Evolutionary conservation across 768 basidiomycete species (phyloP), one percentile per base, ranked within the genome.

Genomic region (Lenzites betulinus): DNA sequence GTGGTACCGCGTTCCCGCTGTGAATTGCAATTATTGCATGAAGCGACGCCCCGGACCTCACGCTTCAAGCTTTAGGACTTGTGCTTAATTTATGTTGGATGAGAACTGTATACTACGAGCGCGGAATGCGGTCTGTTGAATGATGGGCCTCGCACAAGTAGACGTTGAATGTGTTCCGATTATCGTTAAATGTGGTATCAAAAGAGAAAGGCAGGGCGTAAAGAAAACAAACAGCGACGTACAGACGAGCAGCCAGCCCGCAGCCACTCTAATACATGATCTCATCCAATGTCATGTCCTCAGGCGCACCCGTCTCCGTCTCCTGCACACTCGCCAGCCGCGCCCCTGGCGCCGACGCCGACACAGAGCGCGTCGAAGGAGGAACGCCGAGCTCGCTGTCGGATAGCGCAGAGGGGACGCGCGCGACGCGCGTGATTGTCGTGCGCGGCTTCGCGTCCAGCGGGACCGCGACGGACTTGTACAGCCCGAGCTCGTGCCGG

Each of bases 221-320:
- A 44, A 20, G 43, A 22, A 15, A 22, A 33, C 28, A 33, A 18
- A 30, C 20, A 39, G 25, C 33, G 44, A 25, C 5, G 7, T 15
- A 18, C 30, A 39, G 7, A 20, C 35, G n/a, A 30, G 18, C n/a
- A 20, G n/a, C 11, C 43, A n/a, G n/a, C n/a, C n/a, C n/a, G n/a
- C n/a, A n/a, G n/a, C n/a, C n/a, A n/a, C n/a, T n/a, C n/a, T n/a
- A n/a, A n/a, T 64, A 69, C 51, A 63, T 55, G 35, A 73, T 64
- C 62, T 74, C 72, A 41, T 74, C 72, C 51, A 75, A 4, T 7
- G 71, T 74, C 74, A 75, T 73, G 7, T 72, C 69, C 64, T 16
- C 52, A 48, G 41, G 54, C 62, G 11, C 51, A 63, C 13, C 50
- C 39, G 20, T 66, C 66, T 63, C 59, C 44, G 59, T 47, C 51